These are phyloP conservation scores for Jacaranda mimosifolia DNA, from an alignment of 257 asterid species.

Conservation along the genomic window DNA sequence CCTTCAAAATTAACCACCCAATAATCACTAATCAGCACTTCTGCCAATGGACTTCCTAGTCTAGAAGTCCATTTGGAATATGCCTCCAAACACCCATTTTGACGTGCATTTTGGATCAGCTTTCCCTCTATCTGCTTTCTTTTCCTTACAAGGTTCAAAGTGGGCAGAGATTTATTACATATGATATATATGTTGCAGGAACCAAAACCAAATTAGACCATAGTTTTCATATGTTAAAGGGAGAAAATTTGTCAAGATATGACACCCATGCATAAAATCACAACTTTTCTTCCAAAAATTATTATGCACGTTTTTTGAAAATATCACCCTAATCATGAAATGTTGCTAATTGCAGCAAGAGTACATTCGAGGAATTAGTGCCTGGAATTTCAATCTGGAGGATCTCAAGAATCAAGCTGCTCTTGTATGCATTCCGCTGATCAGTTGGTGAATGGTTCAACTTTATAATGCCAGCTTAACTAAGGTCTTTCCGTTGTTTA, in stretches of 20 bases:
- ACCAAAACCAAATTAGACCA: background rate
- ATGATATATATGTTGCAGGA: background rate
- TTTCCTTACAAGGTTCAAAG: slow-evolving; percentile 11
- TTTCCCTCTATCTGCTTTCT: background rate
- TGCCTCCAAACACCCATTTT: background rate
- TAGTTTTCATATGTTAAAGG: background rate
- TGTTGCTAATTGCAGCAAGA: slow-evolving; percentile 75
- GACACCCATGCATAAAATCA: background rate
- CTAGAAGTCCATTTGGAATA: background rate
- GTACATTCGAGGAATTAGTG: slow-evolving; percentile 95
- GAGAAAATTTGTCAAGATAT: slow-evolving; percentile 19
- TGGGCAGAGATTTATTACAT: background rate
- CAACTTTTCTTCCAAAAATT: background rate
- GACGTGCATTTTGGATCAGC: background rate
- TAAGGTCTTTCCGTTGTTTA: slow-evolving; percentile 40
- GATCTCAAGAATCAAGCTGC: slow-evolving; percentile 97
- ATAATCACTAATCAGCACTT: background rate
- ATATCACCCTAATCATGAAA: slow-evolving; percentile 26
- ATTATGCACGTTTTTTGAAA: background rate
- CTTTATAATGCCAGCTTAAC: slow-evolving; percentile 4
- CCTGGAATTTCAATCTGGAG: slow-evolving; percentile 96
- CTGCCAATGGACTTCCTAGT: slow-evolving; percentile 22
- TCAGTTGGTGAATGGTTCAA: slow-evolving; percentile 38
- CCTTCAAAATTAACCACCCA: slow-evolving; percentile 5
- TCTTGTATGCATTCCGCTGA: slow-evolving; percentile 59